These are phyloP conservation scores for Geotrichum klebahnii DNA, from an alignment of 1,139 yeast species.

Conservation along the genomic window DNA sequence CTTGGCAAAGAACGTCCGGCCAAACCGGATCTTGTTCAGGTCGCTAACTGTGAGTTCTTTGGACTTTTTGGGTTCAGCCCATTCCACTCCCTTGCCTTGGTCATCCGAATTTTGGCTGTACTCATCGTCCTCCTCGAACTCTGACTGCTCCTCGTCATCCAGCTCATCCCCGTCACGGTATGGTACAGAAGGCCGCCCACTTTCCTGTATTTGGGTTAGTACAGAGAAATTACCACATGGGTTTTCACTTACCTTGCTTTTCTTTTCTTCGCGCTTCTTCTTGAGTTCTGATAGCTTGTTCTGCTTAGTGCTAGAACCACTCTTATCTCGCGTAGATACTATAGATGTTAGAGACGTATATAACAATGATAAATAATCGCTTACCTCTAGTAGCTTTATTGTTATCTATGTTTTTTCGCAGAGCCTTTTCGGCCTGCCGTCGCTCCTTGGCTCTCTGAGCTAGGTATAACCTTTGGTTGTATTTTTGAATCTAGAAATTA, in stretches of 20 bases:
- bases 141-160: conserved; percentile 33
- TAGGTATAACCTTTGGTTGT: conserved; percentile 73
- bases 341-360: neutral
- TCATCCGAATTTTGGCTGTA: conserved; percentile 30
- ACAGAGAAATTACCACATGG: too few species aligned
- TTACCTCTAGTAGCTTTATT: conserved; percentile 27
- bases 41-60: conserved; percentile 50
- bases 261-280: conserved; percentile 70
- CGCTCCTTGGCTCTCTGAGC: conserved; percentile 72
- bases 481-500: conserved; percentile 56
- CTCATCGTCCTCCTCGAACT: conserved; percentile 35
- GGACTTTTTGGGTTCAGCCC: conserved; percentile 47
- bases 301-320: conserved; percentile 42
- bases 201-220: conserved; percentile 28
- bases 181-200: conserved; percentile 26
- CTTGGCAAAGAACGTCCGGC: conserved; percentile 69
- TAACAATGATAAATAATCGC: neutral
- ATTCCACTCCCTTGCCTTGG: conserved; percentile 46
- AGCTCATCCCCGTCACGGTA: conserved; percentile 28
- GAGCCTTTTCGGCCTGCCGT: conserved; percentile 42
- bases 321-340: conserved; percentile 32
- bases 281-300: conserved; percentile 77
- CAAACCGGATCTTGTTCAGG: conserved; percentile 66
- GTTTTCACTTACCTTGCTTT: conserved; percentile 35
- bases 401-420: conserved; percentile 32